Conservation (phyloP, 2,329 filamentous ascomycete genomes). For the Verticillium nonalfalfae region DNA sequence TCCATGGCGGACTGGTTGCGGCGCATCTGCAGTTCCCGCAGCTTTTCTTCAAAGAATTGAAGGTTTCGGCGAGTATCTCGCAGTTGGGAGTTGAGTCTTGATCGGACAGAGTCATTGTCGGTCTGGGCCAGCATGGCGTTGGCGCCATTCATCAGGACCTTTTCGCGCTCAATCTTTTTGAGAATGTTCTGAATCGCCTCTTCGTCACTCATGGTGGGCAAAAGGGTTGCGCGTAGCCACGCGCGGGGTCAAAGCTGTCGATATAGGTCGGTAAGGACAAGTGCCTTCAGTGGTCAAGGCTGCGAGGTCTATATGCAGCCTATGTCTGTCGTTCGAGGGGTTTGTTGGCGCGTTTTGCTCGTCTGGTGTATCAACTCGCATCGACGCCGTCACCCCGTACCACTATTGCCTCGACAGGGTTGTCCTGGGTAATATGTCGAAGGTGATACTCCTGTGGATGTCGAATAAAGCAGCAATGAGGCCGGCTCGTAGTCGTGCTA, state of each 20-base stretch:
- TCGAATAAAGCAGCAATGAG: not conserved
- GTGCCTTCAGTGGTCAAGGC: not conserved
- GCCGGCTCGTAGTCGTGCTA: not conserved
- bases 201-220: slow-evolving; percentile 54
- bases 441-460: not conserved
- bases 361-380: not conserved
- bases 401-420: not conserved
- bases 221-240: slow-evolving; percentile 27
- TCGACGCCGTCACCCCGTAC: not conserved
- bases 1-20: slow-evolving; percentile 63
- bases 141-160: slow-evolving; percentile 88
- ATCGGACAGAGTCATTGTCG: slow-evolving; percentile 85
- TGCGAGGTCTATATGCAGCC: not conserved
- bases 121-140: slow-evolving; percentile 94
- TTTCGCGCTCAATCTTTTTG: slow-evolving; percentile 97
- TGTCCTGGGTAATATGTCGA: not conserved
- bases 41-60: slow-evolving; percentile 89
- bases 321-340: not conserved
- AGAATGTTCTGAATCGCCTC: slow-evolving; percentile 72
- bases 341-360: not conserved
- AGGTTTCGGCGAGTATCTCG: slow-evolving; percentile 90
- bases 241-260: slow-evolving; percentile 20
- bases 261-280: not conserved
- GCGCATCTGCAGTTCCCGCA: slow-evolving; percentile 81
- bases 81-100: slow-evolving; percentile 87